These are phyloP conservation scores for Pleurotus djamor DNA, from an alignment of 768 basidiomycete species.

Conservation along the genomic window DNA sequence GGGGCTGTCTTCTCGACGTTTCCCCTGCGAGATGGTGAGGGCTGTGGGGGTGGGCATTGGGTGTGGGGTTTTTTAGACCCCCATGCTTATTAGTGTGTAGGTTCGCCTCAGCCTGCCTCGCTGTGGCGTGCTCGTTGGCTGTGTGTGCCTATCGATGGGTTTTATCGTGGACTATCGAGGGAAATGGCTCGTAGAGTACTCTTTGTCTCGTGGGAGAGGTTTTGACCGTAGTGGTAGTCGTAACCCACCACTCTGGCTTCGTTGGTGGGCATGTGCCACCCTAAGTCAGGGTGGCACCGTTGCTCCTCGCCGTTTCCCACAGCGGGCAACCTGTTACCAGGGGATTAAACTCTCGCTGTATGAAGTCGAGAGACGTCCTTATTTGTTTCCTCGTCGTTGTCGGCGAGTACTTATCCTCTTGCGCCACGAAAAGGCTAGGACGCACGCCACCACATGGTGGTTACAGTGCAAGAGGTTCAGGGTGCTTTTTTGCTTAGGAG, in stretches of 20 bases:
- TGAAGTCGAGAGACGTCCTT: background rate
- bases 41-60: background rate
- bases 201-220: background rate
- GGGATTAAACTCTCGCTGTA: background rate
- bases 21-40: background rate
- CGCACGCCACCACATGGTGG: slow-evolving; percentile 3
- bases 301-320: background rate
- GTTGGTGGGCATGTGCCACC: background rate
- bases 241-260: background rate
- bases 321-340: background rate
- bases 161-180: background rate
- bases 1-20: background rate
- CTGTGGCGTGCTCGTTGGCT: background rate
- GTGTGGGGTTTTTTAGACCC: background rate
- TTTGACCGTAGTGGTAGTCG: background rate
- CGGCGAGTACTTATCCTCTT: background rate
- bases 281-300: background rate
- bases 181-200: background rate
- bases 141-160: background rate
- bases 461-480: background rate
- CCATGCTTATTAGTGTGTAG: background rate
- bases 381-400: background rate
- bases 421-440: slow-evolving; percentile 1
- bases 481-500: no score
- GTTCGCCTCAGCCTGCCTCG: background rate